Percentiles rank a stretch among this genome's conserved stretches.
Conservation (phyloP, 495 filamentous ascomycete species). For the Neurospora hispaniola region DNA sequence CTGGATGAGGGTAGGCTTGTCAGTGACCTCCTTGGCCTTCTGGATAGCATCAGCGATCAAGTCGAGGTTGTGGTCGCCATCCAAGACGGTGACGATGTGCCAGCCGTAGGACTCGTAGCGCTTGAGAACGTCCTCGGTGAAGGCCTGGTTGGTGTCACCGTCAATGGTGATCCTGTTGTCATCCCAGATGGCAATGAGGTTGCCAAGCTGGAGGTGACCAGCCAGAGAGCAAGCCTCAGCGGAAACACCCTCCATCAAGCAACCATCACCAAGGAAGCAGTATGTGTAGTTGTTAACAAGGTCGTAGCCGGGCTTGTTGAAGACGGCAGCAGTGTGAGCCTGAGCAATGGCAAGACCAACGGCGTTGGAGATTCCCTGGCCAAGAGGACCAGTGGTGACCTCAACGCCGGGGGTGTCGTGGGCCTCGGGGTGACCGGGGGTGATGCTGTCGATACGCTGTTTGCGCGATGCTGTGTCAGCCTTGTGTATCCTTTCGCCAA, state of each 20-base stretch:
- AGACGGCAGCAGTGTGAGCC: constrained; percentile 75
- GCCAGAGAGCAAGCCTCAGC: constrained; percentile 85
- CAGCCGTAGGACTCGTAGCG: constrained; percentile 97
- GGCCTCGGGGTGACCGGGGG: constrained; percentile 92
- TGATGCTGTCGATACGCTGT: constrained; percentile 80
- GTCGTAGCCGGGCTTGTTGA: constrained; percentile 95
- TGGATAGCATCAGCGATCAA: constrained; percentile 82
- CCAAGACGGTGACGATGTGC: constrained; percentile 77
- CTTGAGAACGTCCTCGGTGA: constrained; percentile 95
- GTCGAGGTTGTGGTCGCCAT: constrained; percentile 85
- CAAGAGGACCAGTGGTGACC: constrained; percentile 94
- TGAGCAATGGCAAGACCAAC: constrained; percentile 96
- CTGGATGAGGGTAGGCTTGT: constrained; percentile 97
- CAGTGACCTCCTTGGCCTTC: constrained; percentile 71
- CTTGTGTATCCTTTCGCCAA: not conserved
- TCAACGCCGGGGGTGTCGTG: constrained; percentile 95
- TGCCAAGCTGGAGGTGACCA: constrained; percentile 94
- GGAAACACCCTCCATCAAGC: constrained; percentile 96
- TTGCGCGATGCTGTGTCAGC: constrained; percentile 9
- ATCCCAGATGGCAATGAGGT: constrained; percentile 93
- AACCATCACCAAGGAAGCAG: constrained; percentile 93
- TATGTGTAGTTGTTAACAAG: constrained; percentile 96
- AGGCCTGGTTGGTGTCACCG: constrained; percentile 87
- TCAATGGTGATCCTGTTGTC: constrained; percentile 95
- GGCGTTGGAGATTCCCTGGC: constrained; percentile 89